phyloP scores from a whole-genome alignment of 164 flowering plant species.

The Cinnamomum micranthum region DNA sequence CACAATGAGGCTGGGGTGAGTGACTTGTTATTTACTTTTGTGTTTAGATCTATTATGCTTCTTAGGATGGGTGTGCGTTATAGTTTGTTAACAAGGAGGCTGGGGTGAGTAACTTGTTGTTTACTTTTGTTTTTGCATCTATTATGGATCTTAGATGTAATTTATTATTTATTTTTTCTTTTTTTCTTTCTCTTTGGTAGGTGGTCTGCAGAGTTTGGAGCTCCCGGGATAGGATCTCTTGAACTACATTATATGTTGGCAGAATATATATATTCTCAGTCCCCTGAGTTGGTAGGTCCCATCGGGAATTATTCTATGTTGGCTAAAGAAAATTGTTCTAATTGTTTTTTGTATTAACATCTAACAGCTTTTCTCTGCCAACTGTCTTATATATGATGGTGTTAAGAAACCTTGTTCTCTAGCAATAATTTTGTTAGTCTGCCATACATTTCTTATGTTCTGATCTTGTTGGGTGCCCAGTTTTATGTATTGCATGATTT shows the following conservation, averaged over 20 bases:
- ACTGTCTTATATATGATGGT: neutral
- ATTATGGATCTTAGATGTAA: neutral
- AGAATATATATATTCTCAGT: conserved; percentile 77
- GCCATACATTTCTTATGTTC: neutral
- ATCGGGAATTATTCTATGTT: neutral
- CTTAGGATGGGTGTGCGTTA: no score
- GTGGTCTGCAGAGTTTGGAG: conserved; percentile 93
- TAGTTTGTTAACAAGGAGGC: no score
- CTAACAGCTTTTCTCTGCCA: neutral
- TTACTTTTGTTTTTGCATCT: neutral
- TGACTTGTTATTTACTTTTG: no score
- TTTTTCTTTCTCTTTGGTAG: conserved; percentile 26
- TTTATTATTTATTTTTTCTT: neutral
- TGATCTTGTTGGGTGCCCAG: neutral
- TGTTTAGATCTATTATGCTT: no score
- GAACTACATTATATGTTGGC: conserved; percentile 88
- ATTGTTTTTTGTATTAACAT: neutral
- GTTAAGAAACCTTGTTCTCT: neutral
- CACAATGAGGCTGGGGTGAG: no score
- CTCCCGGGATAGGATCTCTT: conserved; percentile 63
- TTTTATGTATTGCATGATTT: neutral
- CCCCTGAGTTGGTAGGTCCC: conserved; percentile 81
- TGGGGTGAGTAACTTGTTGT: no score
- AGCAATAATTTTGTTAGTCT: neutral
- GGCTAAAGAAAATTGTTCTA: neutral